Conservation (phyloP, 2,329 filamentous ascomycete species). For the Clonostachys rhizophaga region DNA sequence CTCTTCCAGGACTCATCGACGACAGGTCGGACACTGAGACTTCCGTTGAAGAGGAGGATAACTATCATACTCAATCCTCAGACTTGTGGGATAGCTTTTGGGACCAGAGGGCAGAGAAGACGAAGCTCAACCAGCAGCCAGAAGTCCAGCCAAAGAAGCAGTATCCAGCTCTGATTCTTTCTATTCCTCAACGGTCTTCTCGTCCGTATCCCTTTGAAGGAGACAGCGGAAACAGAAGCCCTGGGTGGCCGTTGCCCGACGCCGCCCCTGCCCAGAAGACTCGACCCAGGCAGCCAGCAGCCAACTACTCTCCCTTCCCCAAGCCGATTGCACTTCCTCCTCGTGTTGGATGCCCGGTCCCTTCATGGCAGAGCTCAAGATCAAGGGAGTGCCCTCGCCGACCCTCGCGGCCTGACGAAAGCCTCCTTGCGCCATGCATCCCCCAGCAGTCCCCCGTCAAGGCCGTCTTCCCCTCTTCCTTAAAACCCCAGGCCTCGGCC, state of each 20-base stretch:
- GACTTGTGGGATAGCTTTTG: slow-evolving; percentile 50
- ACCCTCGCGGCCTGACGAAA: slow-evolving; percentile 19
- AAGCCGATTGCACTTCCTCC: slow-evolving; percentile 27
- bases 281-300: slow-evolving; percentile 9
- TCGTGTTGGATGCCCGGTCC: slow-evolving; percentile 13
- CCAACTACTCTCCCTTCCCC: slow-evolving; percentile 36
- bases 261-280: neutral
- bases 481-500: neutral
- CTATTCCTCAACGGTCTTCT: neutral
- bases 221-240: neutral
- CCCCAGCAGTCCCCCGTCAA: slow-evolving; percentile 3
- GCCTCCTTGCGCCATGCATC: slow-evolving; percentile 13
- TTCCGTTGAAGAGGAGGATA: slow-evolving; percentile 45
- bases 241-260: neutral
- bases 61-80: slow-evolving; percentile 36
- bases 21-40: slow-evolving; percentile 44
- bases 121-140: slow-evolving; percentile 8
- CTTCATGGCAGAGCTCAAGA: slow-evolving; percentile 16
- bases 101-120: slow-evolving; percentile 16
- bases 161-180: neutral
- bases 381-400: slow-evolving; percentile 14
- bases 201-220: neutral
- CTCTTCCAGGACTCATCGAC: slow-evolving; percentile 43
- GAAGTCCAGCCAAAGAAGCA: neutral
- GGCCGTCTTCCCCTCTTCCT: neutral